These are phyloP conservation scores for Aulographum hederae DNA, from an alignment of 2,329 filamentous ascomycete species.

Conservation along the genomic window DNA sequence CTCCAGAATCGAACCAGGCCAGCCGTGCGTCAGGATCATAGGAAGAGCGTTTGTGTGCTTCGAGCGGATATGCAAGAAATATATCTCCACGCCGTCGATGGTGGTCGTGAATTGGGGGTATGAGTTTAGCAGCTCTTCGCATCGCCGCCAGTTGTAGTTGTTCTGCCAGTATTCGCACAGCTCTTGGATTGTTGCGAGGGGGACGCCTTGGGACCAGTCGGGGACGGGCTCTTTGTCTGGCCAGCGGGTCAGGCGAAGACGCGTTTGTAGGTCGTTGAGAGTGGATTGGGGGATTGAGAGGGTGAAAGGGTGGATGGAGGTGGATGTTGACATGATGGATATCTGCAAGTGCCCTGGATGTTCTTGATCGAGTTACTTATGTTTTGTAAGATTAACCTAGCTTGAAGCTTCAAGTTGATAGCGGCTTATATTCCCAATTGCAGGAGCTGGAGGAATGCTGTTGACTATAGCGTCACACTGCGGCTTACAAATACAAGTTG, in stretches of 20 bases:
- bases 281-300: conserved; percentile 6
- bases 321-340: too few relatives aligned
- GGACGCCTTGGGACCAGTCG: conserved; percentile 6
- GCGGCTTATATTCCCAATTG: too few relatives aligned
- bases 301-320: too few relatives aligned
- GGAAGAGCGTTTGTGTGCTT: conserved; percentile 5
- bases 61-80: conserved; percentile 7
- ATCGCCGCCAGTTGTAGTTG: conserved; percentile 6
- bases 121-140: conserved; percentile 5
- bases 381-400: too few relatives aligned
- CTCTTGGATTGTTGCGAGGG: conserved; percentile 2
- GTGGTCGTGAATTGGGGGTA: conserved; percentile 6
- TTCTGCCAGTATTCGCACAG: conserved; percentile 6
- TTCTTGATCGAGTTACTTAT: too few relatives aligned
- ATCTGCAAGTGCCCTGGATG: too few relatives aligned
- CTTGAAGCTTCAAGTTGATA: too few relatives aligned
- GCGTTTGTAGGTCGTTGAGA: conserved; percentile 9
- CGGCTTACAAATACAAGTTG: too few relatives aligned
- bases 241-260: conserved; percentile 9
- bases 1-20: conserved; percentile 10
- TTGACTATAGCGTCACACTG: too few relatives aligned
- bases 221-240: conserved; percentile 7
- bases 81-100: conserved; percentile 5
- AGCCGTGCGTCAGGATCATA: conserved; percentile 6
- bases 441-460: too few relatives aligned